These are phyloP conservation scores for Oryza glumipatula DNA, from an alignment of 176 grass and related monocot species.

Conservation along the genomic window DNA sequence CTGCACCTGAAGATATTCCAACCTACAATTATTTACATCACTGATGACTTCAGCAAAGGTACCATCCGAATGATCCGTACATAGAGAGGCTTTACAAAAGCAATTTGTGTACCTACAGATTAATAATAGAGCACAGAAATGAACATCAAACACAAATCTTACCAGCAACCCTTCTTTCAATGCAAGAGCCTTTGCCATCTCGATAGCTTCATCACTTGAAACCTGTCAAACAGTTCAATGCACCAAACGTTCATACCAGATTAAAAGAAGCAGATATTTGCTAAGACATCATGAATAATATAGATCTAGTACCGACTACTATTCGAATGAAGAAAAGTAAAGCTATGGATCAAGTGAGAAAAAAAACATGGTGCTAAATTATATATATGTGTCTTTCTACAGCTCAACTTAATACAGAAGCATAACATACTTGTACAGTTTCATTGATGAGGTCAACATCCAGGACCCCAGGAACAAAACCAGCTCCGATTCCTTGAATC, in stretches of 20 bases:
- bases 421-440: slow-evolving; percentile 57
- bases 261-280: slow-evolving; percentile 4
- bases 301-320: slow-evolving; percentile 2
- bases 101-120: background rate
- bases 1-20: slow-evolving; percentile 89
- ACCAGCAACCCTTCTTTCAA: slow-evolving; percentile 92
- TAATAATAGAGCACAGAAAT: background rate
- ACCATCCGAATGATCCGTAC: background rate
- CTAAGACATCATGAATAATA: background rate
- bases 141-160: slow-evolving; percentile 18
- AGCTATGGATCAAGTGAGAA: slow-evolving; percentile 3
- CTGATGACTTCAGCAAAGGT: background rate
- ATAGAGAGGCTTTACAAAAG: background rate
- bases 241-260: slow-evolving; percentile 13
- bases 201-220: slow-evolving; percentile 89
- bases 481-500: slow-evolving; percentile 93
- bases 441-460: slow-evolving; percentile 76
- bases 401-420: background rate
- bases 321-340: background rate
- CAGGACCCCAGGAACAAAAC: slow-evolving; percentile 86
- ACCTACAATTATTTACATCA: slow-evolving; percentile 50
- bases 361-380: background rate
- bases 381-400: background rate
- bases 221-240: slow-evolving; percentile 51
- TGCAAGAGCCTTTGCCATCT: slow-evolving; percentile 73